A percentile compares a stretch with the other conserved stretches of the same genome.
Conservation (phyloP, 2,329 filamentous ascomycete genomes). For the Fusarium pseudograminearum region DNA sequence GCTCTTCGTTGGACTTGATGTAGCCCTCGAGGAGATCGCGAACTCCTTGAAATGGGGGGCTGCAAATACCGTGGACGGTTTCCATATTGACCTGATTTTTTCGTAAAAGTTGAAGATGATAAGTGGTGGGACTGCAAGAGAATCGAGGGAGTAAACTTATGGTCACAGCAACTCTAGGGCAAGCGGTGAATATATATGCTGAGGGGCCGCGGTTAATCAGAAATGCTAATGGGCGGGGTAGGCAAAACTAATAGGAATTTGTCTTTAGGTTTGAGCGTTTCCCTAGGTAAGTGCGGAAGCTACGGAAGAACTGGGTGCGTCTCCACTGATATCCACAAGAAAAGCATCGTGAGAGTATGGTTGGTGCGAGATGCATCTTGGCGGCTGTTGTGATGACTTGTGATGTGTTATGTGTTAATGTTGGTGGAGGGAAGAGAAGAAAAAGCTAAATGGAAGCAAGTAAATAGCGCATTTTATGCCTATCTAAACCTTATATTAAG, state of each 20-base stretch:
- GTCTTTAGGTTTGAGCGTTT: neutral
- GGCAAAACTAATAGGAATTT: neutral
- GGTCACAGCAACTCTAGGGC: rapidly evolving
- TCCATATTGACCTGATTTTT: neutral
- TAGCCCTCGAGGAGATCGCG: neutral
- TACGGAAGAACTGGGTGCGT: neutral
- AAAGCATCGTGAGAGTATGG: too few relatives aligned
- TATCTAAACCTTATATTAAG: too few relatives aligned
- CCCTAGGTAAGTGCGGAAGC: neutral
- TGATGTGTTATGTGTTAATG: too few relatives aligned
- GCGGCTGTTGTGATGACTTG: too few relatives aligned
- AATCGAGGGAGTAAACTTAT: rapidly evolving
- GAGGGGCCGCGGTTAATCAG: neutral
- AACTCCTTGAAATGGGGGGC: neutral
- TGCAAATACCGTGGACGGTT: neutral
- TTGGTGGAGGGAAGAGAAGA: too few relatives aligned
- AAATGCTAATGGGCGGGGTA: neutral
- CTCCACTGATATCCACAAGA: too few relatives aligned
- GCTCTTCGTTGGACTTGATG: neutral
- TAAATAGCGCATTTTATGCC: too few relatives aligned
- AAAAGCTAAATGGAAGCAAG: too few relatives aligned
- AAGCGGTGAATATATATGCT: neutral
- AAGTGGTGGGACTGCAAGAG: rapidly evolving
- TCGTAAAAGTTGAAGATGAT: neutral
- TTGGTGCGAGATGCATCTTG: too few relatives aligned